Evolutionary conservation across 768 basidiomycete genomes (phyloP), one percentile per base, ranked within the genome.

Genomic region (Boletus rufocinnamomeus): DNA sequence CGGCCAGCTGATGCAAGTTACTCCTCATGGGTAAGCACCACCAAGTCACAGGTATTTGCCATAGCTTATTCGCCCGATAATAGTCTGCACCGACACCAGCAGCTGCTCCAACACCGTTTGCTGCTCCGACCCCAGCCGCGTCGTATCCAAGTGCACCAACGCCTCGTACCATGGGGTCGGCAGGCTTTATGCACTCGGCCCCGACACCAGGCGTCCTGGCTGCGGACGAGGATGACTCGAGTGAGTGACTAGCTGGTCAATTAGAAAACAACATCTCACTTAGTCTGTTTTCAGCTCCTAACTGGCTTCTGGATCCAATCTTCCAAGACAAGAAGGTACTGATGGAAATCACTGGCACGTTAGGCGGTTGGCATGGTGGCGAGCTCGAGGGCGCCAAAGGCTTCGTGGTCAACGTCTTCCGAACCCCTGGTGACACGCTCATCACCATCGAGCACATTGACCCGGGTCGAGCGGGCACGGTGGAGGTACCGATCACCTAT

Each of bases 401-500:
- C 54, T 75, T 68, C 47, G 70, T 73, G 49, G 55, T 48, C 49
- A 64, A 56, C 19, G 52, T 68, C 32, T 72, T 73, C 60, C 57
- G 52, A 44, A 66, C 71, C 1, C 56, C 68, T 1, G 64, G 65
- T 19, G 72, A 75, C 16, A 69, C 66, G 21, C 59, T 69, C 19
- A 54, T 70, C 50, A 67, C 72, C 23, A 50, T 75, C 47, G 52
- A 71, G 64, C 32, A 65, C 68, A 58, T 75, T 34, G 67, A 70
- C 58, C 65, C 73, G 7, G 72, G 69, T 41, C 66, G 69, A 32
- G 72, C 70, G 25, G 71, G 72, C 30, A 71, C 75, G 9, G 63
- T 72, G 19, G 74, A 80, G 23, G 73, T 78, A 19, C 76, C 78
- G 23, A 71, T 77, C 58, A 69, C 66, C 45, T 81, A 79, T 54